phyloP scores from a whole-genome alignment of 768 basidiomycete species.

The Rickenella mellea region DNA sequence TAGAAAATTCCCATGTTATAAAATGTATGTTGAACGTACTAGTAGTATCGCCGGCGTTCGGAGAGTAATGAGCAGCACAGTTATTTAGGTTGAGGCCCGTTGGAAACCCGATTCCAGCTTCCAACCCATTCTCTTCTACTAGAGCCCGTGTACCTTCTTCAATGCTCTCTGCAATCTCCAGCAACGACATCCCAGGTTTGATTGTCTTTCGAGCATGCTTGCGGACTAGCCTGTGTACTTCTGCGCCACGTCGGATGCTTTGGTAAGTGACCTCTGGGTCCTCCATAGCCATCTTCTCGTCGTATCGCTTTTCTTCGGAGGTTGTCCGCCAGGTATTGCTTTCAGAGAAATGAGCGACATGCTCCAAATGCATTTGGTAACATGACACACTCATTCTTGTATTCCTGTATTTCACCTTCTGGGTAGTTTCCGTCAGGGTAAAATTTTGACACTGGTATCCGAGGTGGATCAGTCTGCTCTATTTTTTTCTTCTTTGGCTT shows the following conservation, averaged over 20 bases:
- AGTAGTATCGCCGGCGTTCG: slow-evolving; percentile 84
- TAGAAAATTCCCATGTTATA: slow-evolving; percentile 1
- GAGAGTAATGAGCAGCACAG: slow-evolving; percentile 94
- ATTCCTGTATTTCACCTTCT: slow-evolving; percentile 85
- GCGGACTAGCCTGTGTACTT: slow-evolving; percentile 91
- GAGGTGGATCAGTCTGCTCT: slow-evolving; percentile 86
- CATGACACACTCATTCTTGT: slow-evolving; percentile 77
- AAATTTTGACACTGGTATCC: slow-evolving; percentile 80
- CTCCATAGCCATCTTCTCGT: slow-evolving; percentile 68
- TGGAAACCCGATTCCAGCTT: slow-evolving; percentile 89
- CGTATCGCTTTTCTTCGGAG: slow-evolving; percentile 80
- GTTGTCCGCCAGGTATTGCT: slow-evolving; percentile 86
- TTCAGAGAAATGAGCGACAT: slow-evolving; percentile 6
- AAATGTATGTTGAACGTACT: slow-evolving; percentile 35
- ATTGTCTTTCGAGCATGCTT: slow-evolving; percentile 73
- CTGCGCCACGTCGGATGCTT: slow-evolving; percentile 84
- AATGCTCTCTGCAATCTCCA: slow-evolving; percentile 86
- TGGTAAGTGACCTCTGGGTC: slow-evolving; percentile 84
- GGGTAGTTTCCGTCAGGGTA: slow-evolving; percentile 84
- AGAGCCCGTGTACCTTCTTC: slow-evolving; percentile 87
- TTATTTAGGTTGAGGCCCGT: slow-evolving; percentile 91
- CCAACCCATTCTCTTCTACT: slow-evolving; percentile 83
- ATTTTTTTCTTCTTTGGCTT: slow-evolving; percentile 73
- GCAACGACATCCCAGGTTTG: slow-evolving; percentile 89
- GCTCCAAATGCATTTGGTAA: background rate